Conservation (phyloP, 2,329 filamentous ascomycete species). For the Trichoderma citrinoviride region DNA sequence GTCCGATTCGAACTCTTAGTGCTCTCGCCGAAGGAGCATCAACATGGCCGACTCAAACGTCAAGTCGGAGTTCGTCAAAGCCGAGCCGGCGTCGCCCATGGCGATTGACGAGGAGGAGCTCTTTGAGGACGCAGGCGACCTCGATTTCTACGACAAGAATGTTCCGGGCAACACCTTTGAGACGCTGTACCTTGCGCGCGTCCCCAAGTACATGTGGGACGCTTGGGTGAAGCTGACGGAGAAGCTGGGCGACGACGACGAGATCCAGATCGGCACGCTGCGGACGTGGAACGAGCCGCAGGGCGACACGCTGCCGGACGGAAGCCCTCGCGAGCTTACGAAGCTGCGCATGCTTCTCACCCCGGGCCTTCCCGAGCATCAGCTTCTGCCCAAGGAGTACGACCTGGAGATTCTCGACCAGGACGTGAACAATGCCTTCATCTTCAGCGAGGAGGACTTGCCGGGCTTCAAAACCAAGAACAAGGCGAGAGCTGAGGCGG, state of each 20-base stretch:
- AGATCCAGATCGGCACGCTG: constrained; percentile 78
- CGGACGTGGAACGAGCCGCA: constrained; percentile 55
- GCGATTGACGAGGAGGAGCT: constrained; percentile 63
- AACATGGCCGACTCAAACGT: constrained; percentile 40
- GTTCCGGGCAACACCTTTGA: constrained; percentile 40
- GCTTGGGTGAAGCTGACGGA: constrained; percentile 58
- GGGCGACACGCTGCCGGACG: constrained; percentile 51
- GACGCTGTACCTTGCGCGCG: constrained; percentile 67
- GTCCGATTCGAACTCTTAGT: neutral
- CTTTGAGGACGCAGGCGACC: constrained; percentile 59
- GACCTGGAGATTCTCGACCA: constrained; percentile 65
- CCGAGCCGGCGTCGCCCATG: constrained; percentile 44
- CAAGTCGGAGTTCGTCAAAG: constrained; percentile 38
- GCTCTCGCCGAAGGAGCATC: neutral
- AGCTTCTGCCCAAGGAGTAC: constrained; percentile 83
- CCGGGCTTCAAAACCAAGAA: constrained; percentile 52
- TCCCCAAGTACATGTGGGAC: constrained; percentile 79
- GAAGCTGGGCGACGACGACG: constrained; percentile 72
- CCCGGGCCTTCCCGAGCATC: constrained; percentile 63
- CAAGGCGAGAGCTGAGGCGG: constrained; percentile 53
- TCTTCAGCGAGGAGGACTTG: constrained; percentile 92
- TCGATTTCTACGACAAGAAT: constrained; percentile 54
- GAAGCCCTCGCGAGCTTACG: constrained; percentile 34
- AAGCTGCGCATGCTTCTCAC: constrained; percentile 64
- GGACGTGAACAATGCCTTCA: constrained; percentile 77